Conservation (phyloP, 129 eudicot genomes). For the Centrapalus pauciflorus region DNA sequence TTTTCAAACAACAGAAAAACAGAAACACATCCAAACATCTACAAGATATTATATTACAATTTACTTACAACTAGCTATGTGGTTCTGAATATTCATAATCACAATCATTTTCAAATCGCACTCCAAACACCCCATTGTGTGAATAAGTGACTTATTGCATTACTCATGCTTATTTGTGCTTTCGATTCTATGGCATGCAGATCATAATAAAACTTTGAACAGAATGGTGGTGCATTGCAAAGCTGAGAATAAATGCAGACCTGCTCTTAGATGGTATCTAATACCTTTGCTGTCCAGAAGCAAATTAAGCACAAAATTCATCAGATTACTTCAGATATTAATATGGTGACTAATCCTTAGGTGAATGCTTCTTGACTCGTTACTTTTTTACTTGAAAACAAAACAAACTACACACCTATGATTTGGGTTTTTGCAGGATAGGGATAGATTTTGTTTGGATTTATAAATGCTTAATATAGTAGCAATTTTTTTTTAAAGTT, state of each 20-base stretch:
- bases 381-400: background rate
- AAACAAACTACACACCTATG: background rate
- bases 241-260: slow-evolving; percentile 11
- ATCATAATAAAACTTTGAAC: background rate
- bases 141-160: background rate
- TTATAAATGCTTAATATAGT: background rate
- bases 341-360: background rate
- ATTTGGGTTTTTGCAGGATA: background rate
- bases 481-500: background rate
- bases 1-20: too few relatives aligned
- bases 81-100: too few relatives aligned
- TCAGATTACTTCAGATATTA: background rate
- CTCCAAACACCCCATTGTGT: background rate
- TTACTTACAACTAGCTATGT: too few relatives aligned
- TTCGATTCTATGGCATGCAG: slow-evolving; percentile 4
- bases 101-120: too few relatives aligned
- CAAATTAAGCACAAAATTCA: background rate
- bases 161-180: background rate
- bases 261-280: background rate
- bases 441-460: background rate
- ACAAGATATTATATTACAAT: too few relatives aligned
- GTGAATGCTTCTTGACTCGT: background rate
- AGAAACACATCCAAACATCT: too few relatives aligned
- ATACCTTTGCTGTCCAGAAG: background rate
- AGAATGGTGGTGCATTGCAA: slow-evolving; percentile 10